Conservation (phyloP, 2,329 filamentous ascomycete genomes). For the Nemania sp. region DNA sequence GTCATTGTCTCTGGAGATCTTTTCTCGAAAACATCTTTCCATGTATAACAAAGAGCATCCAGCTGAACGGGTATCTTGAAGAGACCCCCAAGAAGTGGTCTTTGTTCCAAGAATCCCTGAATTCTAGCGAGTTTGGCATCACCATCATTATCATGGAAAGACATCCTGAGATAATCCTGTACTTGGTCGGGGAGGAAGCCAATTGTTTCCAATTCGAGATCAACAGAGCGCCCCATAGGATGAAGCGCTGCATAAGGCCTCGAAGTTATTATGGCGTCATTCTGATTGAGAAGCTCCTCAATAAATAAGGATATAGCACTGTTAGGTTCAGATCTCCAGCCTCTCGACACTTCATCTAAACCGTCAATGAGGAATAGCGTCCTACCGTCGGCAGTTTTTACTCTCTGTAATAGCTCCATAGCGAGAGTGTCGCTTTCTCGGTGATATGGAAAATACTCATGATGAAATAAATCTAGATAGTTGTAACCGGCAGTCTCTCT, state of each 20-base stretch:
- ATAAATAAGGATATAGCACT: not conserved
- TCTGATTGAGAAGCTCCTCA: conserved; percentile 26
- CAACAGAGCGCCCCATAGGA: not conserved
- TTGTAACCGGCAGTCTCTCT: not conserved
- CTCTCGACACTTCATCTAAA: conserved; percentile 44
- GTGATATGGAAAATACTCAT: not conserved
- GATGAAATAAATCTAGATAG: not conserved
- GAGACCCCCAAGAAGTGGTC: conserved; percentile 41
- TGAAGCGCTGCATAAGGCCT: conserved; percentile 36
- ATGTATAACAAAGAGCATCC: conserved; percentile 47
- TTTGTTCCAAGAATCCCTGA: conserved; percentile 39
- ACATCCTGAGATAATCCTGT: conserved; percentile 30
- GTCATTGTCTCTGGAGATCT: conserved; percentile 43
- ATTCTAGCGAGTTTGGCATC: conserved; percentile 32
- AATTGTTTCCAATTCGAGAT: conserved; percentile 46
- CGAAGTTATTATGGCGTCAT: conserved; percentile 46
- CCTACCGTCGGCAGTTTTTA: not conserved
- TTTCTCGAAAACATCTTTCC: conserved; percentile 27
- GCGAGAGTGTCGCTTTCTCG: not conserved
- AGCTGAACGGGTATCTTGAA: conserved; percentile 48
- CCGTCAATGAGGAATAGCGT: conserved; percentile 47
- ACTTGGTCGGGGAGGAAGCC: conserved; percentile 45
- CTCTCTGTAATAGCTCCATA: not conserved
- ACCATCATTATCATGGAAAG: conserved; percentile 15
- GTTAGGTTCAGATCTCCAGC: not conserved